phyloP scores from a whole-genome alignment of 805 yeast genomes.

The Nakazawaea wickerhamii region DNA sequence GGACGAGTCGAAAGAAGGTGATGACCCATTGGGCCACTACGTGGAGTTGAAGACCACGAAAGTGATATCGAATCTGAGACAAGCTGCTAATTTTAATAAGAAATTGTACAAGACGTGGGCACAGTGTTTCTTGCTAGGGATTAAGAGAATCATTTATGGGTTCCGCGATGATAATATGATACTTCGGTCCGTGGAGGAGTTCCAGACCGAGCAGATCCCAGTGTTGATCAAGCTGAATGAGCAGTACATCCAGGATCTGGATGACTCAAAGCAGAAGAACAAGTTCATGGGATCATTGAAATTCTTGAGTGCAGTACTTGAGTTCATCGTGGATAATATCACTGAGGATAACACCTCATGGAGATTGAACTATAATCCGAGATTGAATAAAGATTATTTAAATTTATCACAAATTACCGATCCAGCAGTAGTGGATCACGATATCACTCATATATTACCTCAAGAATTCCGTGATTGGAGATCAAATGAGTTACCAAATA shows the following conservation, averaged over 20 bases:
- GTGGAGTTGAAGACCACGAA: conserved; percentile 77
- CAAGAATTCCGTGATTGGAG: conserved; percentile 54
- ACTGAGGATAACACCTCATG: conserved; percentile 45
- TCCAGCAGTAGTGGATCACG: conserved; percentile 26
- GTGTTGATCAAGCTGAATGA: conserved; percentile 46
- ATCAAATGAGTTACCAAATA: conserved; percentile 12
- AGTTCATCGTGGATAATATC: conserved; percentile 61
- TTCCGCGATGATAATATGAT: conserved; percentile 70
- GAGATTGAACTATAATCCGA: conserved; percentile 51
- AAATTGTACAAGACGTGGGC: conserved; percentile 86
- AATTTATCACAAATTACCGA: conserved; percentile 42
- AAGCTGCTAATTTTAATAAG: conserved; percentile 62
- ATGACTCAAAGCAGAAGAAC: conserved; percentile 36
- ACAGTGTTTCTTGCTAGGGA: conserved; percentile 84
- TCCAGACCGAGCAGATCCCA: conserved; percentile 75
- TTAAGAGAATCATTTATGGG: conserved; percentile 77
- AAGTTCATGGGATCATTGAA: conserved; percentile 75
- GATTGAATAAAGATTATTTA: conserved; percentile 41
- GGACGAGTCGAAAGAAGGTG: conserved; percentile 16
- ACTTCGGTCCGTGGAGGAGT: conserved; percentile 70
- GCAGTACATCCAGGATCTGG: conserved; percentile 17
- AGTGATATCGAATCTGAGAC: conserved; percentile 47
- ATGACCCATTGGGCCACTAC: conserved; percentile 62
- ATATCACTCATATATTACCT: conserved; percentile 39
- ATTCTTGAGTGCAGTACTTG: conserved; percentile 81